Evolutionary conservation across 2,329 filamentous ascomycete species (phyloP), one percentile per base, ranked within the genome.

Genomic region (Chrysosporium queenslandicum): DNA sequence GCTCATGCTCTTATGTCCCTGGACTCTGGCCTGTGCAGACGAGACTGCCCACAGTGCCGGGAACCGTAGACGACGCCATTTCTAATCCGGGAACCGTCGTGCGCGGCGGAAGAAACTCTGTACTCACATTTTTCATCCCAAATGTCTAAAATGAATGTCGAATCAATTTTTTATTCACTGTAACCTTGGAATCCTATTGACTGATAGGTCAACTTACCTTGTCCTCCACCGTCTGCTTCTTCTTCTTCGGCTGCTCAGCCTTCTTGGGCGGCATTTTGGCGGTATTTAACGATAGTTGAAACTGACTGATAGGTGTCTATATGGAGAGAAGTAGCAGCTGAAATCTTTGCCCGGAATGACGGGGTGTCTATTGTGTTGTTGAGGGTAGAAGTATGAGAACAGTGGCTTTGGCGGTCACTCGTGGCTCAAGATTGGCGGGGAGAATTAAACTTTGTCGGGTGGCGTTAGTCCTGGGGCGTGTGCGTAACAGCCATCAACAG

Each of bases 41-140:
- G 20, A 37, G 14, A 7, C 49, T 4, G 5, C 21, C 40, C 39
- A 18, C 39, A 37, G 18, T 4, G 21, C 9, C 34, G 25, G 34
- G 18, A 32, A 30, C 18, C 23, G 47, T 41, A 11, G 47, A 50
- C 21, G 27, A 37, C 40, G 49, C 39, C 40, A 45, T 51, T 37
- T 36, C 49, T 51, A 37, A 43, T 51, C 40, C 40, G 25, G n/a
- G 3, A 7, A 27, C 49, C 39, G 49, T 30, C 52, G 52, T 30
- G 18, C 37, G 50, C 39, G 20, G 50, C 42, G 42, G 42, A 46
- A 39, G 32, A 46, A 34, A 42, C 12, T 50, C 25, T 30, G 61
- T 71, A 77, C 55, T 56, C 43, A 56, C 75, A 68, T 98, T 98
- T 75, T 98, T 98, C 92, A 98, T 97, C 63, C 92, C 92, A 77